phyloP scores from a whole-genome alignment of 2,329 filamentous ascomycete species.

The Grosmannia clavigera region DNA sequence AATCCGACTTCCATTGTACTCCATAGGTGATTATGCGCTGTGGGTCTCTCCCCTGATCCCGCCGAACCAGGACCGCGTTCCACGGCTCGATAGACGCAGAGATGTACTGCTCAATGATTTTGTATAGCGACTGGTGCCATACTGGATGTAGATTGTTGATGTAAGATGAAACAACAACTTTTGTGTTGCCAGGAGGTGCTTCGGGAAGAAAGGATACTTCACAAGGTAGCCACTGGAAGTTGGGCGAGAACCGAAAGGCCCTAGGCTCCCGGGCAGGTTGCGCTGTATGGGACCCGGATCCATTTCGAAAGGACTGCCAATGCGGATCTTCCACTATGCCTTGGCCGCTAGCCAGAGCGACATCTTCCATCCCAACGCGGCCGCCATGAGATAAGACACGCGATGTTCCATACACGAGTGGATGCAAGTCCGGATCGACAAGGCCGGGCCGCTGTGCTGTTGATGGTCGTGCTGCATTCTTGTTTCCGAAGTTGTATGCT shows the following conservation, averaged over 20 bases:
- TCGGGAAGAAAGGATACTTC: conserved; percentile 19
- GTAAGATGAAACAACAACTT: conserved; percentile 22
- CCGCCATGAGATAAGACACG: conserved; percentile 21
- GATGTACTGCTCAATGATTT: conserved; percentile 22
- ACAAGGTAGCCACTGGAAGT: conserved; percentile 22
- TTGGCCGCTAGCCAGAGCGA: conserved; percentile 13
- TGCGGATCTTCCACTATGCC: conserved; percentile 5
- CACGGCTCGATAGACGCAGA: conserved; percentile 25
- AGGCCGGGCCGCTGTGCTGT: conserved; percentile 16
- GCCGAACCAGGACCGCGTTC: conserved; percentile 19
- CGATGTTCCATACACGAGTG: conserved; percentile 30
- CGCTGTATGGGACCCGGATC: background rate
- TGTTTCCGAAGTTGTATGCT: too few species aligned
- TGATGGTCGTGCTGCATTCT: too few species aligned
- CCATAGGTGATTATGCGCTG: background rate
- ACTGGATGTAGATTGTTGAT: conserved; percentile 31
- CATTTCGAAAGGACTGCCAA: too few species aligned
- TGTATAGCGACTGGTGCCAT: conserved; percentile 18
- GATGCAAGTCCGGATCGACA: conserved; percentile 46
- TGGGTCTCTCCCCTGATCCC: background rate
- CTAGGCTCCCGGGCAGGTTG: background rate
- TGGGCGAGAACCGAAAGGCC: conserved; percentile 13
- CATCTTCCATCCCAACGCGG: conserved; percentile 16
- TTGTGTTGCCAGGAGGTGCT: conserved; percentile 3
- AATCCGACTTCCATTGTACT: too few species aligned